Conservation (phyloP, 768 basidiomycete genomes). For the Hypholoma sublateritium region DNA sequence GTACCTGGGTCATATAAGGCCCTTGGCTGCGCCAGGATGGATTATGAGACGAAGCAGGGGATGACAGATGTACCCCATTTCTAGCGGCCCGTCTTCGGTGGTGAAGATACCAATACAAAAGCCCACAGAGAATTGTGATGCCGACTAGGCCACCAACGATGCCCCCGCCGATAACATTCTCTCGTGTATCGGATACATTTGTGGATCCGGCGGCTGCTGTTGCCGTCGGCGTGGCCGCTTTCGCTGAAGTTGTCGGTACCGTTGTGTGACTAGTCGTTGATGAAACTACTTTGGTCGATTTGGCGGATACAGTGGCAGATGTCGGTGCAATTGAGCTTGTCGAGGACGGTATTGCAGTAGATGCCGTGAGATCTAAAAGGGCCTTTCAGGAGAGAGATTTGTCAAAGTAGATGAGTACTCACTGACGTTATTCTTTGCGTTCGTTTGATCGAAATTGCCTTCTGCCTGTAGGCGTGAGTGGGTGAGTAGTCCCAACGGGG, state of each 20-base stretch:
- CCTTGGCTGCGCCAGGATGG: constrained; percentile 15
- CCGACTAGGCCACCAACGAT: constrained; percentile 41
- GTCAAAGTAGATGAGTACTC: constrained; percentile 8
- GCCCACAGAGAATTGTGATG: constrained; percentile 31
- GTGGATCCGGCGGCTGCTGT: constrained; percentile 15
- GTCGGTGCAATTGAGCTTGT: constrained; percentile 19
- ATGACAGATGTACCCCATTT: constrained; percentile 16
- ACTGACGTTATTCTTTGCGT: constrained; percentile 38
- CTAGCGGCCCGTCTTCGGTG: constrained; percentile 19
- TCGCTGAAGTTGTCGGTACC: not conserved
- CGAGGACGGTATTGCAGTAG: constrained; percentile 34
- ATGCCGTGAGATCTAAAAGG: constrained; percentile 40
- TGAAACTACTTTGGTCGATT: not conserved
- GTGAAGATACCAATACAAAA: constrained; percentile 24
- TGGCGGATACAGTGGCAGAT: constrained; percentile 11
- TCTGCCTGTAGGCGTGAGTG: constrained; percentile 24
- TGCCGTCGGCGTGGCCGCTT: constrained; percentile 7
- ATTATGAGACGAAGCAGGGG: constrained; percentile 14
- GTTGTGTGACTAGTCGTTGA: not conserved
- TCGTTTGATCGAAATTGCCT: constrained; percentile 37
- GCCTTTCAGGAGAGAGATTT: not conserved
- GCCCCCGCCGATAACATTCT: constrained; percentile 46
- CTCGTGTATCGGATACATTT: constrained; percentile 12
- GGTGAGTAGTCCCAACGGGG: not conserved
- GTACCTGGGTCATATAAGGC: constrained; percentile 17